These are phyloP conservation scores for Xylariaceae sp. DNA, from an alignment of 2,329 filamentous ascomycete genomes.

Conservation along the genomic window DNA sequence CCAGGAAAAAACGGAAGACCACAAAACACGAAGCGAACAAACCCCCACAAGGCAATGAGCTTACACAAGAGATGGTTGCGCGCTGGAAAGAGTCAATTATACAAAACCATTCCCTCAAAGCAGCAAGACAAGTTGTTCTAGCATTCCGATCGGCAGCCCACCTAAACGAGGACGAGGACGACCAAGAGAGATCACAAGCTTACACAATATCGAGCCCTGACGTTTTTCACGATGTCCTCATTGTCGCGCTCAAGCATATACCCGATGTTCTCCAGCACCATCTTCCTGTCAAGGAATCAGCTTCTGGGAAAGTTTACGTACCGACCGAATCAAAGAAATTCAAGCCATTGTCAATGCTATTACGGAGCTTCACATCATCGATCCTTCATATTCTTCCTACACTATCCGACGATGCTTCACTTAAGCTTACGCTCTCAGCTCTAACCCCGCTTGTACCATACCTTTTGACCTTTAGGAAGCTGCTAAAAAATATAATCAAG, in stretches of 20 bases:
- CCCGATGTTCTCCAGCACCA: constrained; percentile 86
- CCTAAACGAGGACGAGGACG: constrained; percentile 72
- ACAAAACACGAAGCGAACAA: constrained; percentile 47
- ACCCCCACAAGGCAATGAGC: constrained; percentile 53
- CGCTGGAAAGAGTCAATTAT: constrained; percentile 80
- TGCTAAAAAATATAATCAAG: constrained; percentile 81
- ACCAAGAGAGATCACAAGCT: constrained; percentile 62
- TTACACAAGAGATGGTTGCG: constrained; percentile 73
- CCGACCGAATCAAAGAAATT: constrained; percentile 91
- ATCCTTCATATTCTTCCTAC: constrained; percentile 83
- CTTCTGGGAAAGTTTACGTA: constrained; percentile 76
- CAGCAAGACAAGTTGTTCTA: constrained; percentile 81
- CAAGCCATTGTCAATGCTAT: constrained; percentile 80
- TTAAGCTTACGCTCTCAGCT: constrained; percentile 83
- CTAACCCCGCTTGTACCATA: constrained; percentile 85
- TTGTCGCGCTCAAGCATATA: constrained; percentile 79
- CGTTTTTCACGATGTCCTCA: constrained; percentile 86
- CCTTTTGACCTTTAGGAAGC: constrained; percentile 93
- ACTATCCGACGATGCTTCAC: constrained; percentile 81
- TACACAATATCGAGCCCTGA: constrained; percentile 87
- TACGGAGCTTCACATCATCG: constrained; percentile 86
- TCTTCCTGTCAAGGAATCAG: constrained; percentile 85
- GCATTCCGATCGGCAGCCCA: constrained; percentile 92
- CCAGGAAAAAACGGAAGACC: constrained; percentile 50
- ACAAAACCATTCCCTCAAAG: constrained; percentile 78